These are phyloP conservation scores for Emergomyces orientalis DNA, from an alignment of 2,329 filamentous ascomycete genomes.

Conservation along the genomic window DNA sequence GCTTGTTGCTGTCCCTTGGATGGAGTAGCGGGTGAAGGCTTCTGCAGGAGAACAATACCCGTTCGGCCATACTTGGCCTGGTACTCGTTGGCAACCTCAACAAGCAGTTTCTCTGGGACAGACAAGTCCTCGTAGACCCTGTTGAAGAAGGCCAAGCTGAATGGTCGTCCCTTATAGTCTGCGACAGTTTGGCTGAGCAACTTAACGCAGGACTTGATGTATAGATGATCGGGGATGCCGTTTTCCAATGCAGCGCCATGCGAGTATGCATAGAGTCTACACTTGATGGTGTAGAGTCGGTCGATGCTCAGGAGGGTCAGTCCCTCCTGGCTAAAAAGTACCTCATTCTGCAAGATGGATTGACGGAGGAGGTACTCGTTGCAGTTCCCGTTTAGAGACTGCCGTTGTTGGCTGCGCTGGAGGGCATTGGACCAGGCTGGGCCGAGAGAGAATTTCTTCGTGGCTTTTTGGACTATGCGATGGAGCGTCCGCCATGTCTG, in stretches of 20 bases:
- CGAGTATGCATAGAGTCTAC: conserved; percentile 33
- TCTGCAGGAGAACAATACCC: conserved; percentile 30
- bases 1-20: conserved; percentile 8
- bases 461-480: conserved; percentile 29
- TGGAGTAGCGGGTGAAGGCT: conserved; percentile 19
- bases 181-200: conserved; percentile 34
- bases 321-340: conserved; percentile 37
- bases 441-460: conserved; percentile 31
- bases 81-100: conserved; percentile 30
- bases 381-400: conserved; percentile 21
- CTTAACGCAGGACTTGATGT: conserved; percentile 32
- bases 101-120: conserved; percentile 29
- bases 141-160: conserved; percentile 37
- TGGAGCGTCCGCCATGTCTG: conserved; percentile 25
- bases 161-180: conserved; percentile 34
- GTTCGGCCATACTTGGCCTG: conserved; percentile 28
- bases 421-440: conserved; percentile 33
- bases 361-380: conserved; percentile 33
- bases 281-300: conserved; percentile 39
- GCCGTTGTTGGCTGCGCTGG: conserved; percentile 27
- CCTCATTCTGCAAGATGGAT: conserved; percentile 37
- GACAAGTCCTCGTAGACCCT: conserved; percentile 36
- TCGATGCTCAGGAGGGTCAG: conserved; percentile 38
- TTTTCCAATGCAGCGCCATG: conserved; percentile 8
- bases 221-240: conserved; percentile 25